A percentile compares a stretch with the other conserved stretches of the same genome.
Evolutionary conservation across 108 stramenopile species (phyloP).

Genomic region (Stephanodiscus triporus): DNA sequence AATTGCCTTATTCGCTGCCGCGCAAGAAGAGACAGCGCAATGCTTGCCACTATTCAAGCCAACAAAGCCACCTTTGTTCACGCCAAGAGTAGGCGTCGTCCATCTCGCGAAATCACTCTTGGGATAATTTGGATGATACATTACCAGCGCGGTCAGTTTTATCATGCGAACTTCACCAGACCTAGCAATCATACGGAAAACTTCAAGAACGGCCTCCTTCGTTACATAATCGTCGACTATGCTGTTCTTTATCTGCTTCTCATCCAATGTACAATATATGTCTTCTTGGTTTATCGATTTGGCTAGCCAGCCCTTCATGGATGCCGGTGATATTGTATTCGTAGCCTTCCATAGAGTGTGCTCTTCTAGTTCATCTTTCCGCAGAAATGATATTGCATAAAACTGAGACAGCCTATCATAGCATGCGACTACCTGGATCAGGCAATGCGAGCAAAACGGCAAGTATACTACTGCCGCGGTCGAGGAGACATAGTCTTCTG

Average conservation of each 20-base stretch:
- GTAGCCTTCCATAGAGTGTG: constrained; percentile 80
- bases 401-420: constrained; percentile 51
- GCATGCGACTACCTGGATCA: constrained; percentile 61
- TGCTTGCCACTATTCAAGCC: constrained; percentile 10
- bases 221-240: constrained; percentile 57
- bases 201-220: constrained; percentile 55
- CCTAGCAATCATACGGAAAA: constrained; percentile 58
- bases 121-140: constrained; percentile 32
- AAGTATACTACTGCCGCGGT: constrained; percentile 67
- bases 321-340: constrained; percentile 59
- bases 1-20: no score
- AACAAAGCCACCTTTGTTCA: constrained; percentile 43
- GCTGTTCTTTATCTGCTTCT: constrained; percentile 55
- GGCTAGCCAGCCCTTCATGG: constrained; percentile 70
- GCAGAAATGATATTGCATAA: constrained; percentile 71
- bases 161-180: constrained; percentile 68
- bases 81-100: constrained; percentile 27
- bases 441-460: constrained; percentile 80
- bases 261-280: constrained; percentile 73
- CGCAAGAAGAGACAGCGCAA: neutral
- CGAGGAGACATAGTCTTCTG: constrained; percentile 22
- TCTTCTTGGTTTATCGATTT: constrained; percentile 79
- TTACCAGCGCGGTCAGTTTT: constrained; percentile 42
- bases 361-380: constrained; percentile 60
- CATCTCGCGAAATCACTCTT: constrained; percentile 4